Conservation (phyloP, 352 stramenopile genomes). For the Phytophthora crassamura region DNA sequence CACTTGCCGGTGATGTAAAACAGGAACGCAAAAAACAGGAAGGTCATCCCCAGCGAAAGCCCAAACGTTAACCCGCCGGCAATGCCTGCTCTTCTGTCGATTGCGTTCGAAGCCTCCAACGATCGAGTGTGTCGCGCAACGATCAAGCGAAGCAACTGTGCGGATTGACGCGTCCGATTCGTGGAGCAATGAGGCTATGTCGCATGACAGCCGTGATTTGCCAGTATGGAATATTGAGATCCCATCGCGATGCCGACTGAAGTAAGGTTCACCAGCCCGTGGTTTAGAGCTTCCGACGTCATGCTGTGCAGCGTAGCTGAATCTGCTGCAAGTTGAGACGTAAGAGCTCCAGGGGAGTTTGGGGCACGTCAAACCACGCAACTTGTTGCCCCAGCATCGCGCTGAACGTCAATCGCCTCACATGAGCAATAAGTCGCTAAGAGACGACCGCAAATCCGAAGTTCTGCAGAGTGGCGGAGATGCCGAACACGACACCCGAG, state of each 20-base stretch:
- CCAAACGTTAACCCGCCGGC: constrained; percentile 67
- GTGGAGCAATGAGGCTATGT: constrained; percentile 44
- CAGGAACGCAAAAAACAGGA: constrained; percentile 67
- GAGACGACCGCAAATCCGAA: constrained; percentile 50
- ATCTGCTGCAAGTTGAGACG: constrained; percentile 63
- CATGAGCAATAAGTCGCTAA: constrained; percentile 42
- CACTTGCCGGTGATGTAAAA: constrained; percentile 80
- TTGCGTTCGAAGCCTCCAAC: constrained; percentile 41
- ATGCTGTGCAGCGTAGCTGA: constrained; percentile 60
- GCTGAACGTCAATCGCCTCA: constrained; percentile 38
- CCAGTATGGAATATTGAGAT: constrained; percentile 52
- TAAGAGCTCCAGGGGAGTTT: constrained; percentile 63
- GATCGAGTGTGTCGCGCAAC: constrained; percentile 40
- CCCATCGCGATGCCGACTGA: constrained; percentile 33
- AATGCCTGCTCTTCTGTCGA: constrained; percentile 54
- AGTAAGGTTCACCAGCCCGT: constrained; percentile 35
- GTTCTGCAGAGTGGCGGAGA: constrained; percentile 36
- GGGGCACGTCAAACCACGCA: constrained; percentile 71
- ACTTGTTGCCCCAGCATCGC: constrained; percentile 70
- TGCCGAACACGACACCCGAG: constrained; percentile 34
- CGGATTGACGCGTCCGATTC: constrained; percentile 57
- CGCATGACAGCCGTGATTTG: constrained; percentile 48
- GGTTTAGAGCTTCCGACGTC: constrained; percentile 45
- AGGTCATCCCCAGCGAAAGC: constrained; percentile 71
- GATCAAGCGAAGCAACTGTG: constrained; percentile 65